Conservation (phyloP, 2,329 filamentous ascomycete genomes). For the Colletotrichum siamense region DNA sequence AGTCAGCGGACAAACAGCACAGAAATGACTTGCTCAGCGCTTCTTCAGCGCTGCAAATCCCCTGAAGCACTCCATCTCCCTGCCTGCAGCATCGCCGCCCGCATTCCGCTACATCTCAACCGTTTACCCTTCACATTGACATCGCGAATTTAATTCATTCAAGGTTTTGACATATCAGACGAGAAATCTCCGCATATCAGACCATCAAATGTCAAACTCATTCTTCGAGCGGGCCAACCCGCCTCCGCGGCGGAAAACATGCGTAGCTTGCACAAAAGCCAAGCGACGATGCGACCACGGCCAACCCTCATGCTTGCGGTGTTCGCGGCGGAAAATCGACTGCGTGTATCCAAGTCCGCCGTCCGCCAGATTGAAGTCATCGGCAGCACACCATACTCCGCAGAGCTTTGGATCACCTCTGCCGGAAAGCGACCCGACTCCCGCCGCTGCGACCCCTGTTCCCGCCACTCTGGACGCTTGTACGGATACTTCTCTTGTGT, state of each 20-base stretch:
- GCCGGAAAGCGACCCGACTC: not conserved
- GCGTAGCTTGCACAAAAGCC: constrained; percentile 59
- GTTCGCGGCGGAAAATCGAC: constrained; percentile 48
- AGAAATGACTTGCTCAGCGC: not conserved
- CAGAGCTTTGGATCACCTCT: not conserved
- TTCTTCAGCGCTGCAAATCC: not conserved
- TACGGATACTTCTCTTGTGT: not conserved
- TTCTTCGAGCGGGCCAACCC: constrained; percentile 46
- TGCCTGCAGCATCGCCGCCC: not conserved
- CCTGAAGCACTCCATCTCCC: not conserved
- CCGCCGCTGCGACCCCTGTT: not conserved
- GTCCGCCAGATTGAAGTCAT: not conserved
- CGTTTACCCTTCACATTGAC: not conserved
- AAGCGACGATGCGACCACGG: constrained; percentile 63
- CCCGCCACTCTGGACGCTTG: not conserved
- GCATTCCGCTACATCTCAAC: not conserved
- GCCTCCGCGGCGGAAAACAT: constrained; percentile 59
- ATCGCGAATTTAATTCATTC: not conserved
- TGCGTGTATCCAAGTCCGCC: constrained; percentile 49
- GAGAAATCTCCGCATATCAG: not conserved
- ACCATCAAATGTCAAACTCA: constrained; percentile 9
- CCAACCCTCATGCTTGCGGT: constrained; percentile 57
- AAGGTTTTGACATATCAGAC: not conserved
- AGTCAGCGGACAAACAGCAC: not conserved
- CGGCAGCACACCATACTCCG: not conserved